A percentile compares a stretch with the other conserved stretches of the same genome.
These are phyloP conservation scores for Leptodontidium sp. DNA, from an alignment of 2,329 filamentous ascomycete genomes.

Conservation along the genomic window DNA sequence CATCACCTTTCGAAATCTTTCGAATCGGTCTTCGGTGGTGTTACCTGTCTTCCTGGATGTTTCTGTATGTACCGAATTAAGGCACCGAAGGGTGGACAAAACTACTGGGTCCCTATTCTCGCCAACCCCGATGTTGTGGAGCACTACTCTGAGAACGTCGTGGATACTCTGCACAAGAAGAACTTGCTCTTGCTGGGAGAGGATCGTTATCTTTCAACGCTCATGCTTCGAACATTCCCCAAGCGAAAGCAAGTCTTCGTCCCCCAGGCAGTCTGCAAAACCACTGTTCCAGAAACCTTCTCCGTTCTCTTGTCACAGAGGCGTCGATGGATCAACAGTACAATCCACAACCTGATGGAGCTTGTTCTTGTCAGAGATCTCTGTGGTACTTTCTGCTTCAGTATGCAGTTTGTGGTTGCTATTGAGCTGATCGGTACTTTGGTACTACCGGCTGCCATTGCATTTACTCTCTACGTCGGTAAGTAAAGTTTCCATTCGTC, in stretches of 20 bases:
- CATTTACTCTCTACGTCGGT: conserved; percentile 96
- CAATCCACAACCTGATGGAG: conserved; percentile 98
- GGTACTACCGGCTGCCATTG: conserved; percentile 93
- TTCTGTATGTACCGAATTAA: conserved; percentile 99
- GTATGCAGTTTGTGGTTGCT: conserved; percentile 98
- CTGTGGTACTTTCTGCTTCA: conserved; percentile 99
- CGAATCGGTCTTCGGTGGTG: conserved; percentile 98
- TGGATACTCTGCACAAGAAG: conserved; percentile 98
- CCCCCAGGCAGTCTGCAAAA: conserved; percentile 98
- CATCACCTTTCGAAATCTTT: conserved; percentile 97
- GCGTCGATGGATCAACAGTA: conserved; percentile 99
- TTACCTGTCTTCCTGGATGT: conserved; percentile 96
- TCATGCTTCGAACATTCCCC: conserved; percentile 98
- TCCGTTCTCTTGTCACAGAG: conserved; percentile 92
- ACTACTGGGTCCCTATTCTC: conserved; percentile 99
- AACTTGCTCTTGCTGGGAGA: conserved; percentile 91
- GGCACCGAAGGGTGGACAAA: conserved; percentile 95
- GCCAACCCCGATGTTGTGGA: conserved; percentile 98
- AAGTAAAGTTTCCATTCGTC: conserved; percentile 53
- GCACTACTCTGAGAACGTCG: conserved; percentile 99
- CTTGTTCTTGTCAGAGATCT: conserved; percentile 93
- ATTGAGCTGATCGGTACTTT: conserved; percentile 95
- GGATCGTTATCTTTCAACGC: conserved; percentile 93
- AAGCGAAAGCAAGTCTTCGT: conserved; percentile 99
- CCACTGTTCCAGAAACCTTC: conserved; percentile 92